phyloP scores from a whole-genome alignment of 768 basidiomycete species.

The Suillus subalutaceus region DNA sequence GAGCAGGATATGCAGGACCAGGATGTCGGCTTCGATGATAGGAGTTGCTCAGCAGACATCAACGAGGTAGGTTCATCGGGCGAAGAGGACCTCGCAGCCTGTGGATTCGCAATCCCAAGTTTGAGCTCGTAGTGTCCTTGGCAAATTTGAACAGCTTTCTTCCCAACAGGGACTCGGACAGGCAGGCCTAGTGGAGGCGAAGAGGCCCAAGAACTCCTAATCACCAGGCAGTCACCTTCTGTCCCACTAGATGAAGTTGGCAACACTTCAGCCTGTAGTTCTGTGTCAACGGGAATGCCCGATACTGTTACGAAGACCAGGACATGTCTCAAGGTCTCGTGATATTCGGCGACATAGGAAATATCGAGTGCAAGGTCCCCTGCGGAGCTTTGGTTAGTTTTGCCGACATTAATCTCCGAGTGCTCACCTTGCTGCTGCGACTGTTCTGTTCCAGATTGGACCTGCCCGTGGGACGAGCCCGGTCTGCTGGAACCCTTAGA shows the following conservation, averaged over 20 bases:
- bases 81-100: conserved; percentile 4
- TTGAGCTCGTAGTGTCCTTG: conserved; percentile 75
- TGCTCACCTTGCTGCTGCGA: not conserved
- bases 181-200: conserved; percentile 64
- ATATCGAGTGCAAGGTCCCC: conserved; percentile 37
- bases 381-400: not conserved
- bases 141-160: conserved; percentile 58
- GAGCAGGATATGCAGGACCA: conserved; percentile 84
- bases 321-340: conserved; percentile 82
- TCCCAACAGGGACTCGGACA: conserved; percentile 58
- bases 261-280: conserved; percentile 69
- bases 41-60: conserved; percentile 72
- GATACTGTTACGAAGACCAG: conserved; percentile 71
- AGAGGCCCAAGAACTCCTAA: conserved; percentile 59
- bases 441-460: conserved; percentile 17
- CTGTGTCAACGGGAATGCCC: conserved; percentile 48
- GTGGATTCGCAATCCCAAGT: conserved; percentile 41
- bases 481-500: conserved; percentile 26
- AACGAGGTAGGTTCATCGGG: conserved; percentile 47
- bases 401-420: no score
- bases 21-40: conserved; percentile 53
- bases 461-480: conserved; percentile 29
- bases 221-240: conserved; percentile 57
- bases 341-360: conserved; percentile 72
- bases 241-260: conserved; percentile 44